These are phyloP conservation scores for Protostelium mycophagum DNA, from an alignment of 78 protist genomes.

Conservation along the genomic window DNA sequence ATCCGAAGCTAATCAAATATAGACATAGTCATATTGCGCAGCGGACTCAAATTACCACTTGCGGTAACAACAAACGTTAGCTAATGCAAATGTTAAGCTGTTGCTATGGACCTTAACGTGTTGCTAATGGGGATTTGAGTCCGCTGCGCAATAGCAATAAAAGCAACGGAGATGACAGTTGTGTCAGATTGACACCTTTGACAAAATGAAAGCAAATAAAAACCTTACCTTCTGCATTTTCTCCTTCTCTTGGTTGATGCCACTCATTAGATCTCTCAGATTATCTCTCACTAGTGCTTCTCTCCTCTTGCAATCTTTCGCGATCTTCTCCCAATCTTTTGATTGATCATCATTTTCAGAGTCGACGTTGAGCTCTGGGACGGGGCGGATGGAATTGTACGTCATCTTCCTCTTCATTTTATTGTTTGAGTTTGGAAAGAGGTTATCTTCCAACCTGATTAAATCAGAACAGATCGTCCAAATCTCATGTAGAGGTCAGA, in stretches of 20 bases:
- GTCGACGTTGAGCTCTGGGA: neutral
- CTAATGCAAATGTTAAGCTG: too few species aligned
- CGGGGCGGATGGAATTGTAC: neutral
- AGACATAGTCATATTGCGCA: too few species aligned
- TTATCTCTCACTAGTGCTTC: neutral
- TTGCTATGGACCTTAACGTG: too few species aligned
- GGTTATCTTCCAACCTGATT: neutral
- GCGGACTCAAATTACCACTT: too few species aligned
- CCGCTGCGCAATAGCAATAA: too few species aligned
- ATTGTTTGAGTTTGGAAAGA: neutral
- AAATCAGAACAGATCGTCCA: neutral
- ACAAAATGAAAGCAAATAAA: too few species aligned
- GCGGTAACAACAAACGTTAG: too few species aligned
- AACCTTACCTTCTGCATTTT: neutral
- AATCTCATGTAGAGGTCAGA: too few species aligned
- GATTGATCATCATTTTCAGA: neutral
- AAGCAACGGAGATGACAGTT: too few species aligned
- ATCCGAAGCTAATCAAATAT: too few species aligned
- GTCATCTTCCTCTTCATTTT: neutral
- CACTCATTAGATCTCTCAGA: neutral
- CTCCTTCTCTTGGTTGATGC: neutral
- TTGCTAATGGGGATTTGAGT: too few species aligned
- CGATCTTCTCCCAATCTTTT: neutral
- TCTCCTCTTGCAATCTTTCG: neutral
- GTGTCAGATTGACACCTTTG: too few species aligned